These are phyloP conservation scores for Apiotrichum laibachii DNA, from an alignment of 1,284 basidiomycete genomes.

Conservation along the genomic window DNA sequence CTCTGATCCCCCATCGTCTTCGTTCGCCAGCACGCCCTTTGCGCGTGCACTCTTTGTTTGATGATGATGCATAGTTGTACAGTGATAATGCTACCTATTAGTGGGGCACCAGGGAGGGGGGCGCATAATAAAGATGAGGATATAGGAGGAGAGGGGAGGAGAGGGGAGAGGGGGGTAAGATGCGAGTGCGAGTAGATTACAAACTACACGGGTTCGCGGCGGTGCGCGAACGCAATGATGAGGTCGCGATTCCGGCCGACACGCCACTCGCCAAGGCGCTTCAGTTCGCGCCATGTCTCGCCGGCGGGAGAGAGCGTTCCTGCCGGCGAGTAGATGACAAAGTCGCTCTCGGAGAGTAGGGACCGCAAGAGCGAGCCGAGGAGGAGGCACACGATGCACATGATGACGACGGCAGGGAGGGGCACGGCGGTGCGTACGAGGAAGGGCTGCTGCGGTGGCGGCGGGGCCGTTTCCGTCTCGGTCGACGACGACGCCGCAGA, in stretches of 20 bases:
- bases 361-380: constrained; percentile 85
- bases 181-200: no score
- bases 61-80: constrained; percentile 21
- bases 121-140: no score
- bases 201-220: constrained; percentile 6
- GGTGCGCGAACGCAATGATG: constrained; percentile 55
- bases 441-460: neutral
- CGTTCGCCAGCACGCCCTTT: neutral
- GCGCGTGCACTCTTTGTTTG: no score
- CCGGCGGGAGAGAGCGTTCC: constrained; percentile 49
- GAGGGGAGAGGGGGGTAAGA: no score
- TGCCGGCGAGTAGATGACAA: constrained; percentile 68
- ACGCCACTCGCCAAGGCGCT: constrained; percentile 64
- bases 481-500: neutral
- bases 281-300: constrained; percentile 76
- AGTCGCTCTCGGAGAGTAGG: constrained; percentile 78
- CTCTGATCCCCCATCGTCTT: neutral
- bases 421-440: constrained; percentile 28
- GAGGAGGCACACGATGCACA: constrained; percentile 83
- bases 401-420: constrained; percentile 61
- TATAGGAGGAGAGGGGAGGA: no score
- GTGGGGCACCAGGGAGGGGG: no score
- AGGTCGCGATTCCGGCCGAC: constrained; percentile 42
- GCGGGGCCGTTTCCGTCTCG: neutral
- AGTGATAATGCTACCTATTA: constrained; percentile 1